These are phyloP conservation scores for Nevesoporus exiguus DNA, from an alignment of 768 basidiomycete genomes.

Conservation along the genomic window DNA sequence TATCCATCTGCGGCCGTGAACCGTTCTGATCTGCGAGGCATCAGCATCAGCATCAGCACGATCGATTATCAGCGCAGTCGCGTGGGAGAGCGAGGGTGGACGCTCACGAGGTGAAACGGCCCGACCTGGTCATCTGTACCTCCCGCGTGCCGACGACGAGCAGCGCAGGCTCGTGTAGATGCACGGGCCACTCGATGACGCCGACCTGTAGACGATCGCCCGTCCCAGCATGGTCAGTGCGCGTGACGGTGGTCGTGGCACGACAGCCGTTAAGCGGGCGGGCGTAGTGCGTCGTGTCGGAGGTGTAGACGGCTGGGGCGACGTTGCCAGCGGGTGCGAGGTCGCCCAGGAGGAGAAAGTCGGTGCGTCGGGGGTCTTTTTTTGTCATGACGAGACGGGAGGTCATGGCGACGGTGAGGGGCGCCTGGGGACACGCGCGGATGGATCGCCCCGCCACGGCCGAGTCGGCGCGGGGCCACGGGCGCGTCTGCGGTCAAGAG, in stretches of 20 bases:
- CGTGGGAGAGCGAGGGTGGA: not conserved
- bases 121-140: conserved; percentile 24
- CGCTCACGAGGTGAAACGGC: conserved; percentile 22
- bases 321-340: not conserved
- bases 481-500: no score
- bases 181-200: conserved; percentile 29
- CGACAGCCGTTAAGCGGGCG: conserved; percentile 6
- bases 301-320: conserved; percentile 10
- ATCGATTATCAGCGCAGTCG: no score
- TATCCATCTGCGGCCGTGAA: conserved; percentile 22
- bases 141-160: conserved; percentile 27
- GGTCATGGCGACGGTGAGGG: conserved; percentile 14
- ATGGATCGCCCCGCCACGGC: no score
- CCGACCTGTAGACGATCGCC: conserved; percentile 29
- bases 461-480: no score
- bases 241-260: conserved; percentile 25
- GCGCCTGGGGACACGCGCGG: not conserved
- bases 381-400: conserved; percentile 19
- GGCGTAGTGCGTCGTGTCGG: conserved; percentile 14
- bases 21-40: conserved; percentile 16
- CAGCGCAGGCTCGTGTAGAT: not conserved
- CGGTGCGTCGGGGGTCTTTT: conserved; percentile 25
- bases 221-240: conserved; percentile 3
- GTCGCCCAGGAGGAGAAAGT: conserved; percentile 18
- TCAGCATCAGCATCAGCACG: no score